Base-by-base conservation (phyloP, 2,329 filamentous ascomycete genomes). In the Arthrobotrys sphaeroides region DNA sequence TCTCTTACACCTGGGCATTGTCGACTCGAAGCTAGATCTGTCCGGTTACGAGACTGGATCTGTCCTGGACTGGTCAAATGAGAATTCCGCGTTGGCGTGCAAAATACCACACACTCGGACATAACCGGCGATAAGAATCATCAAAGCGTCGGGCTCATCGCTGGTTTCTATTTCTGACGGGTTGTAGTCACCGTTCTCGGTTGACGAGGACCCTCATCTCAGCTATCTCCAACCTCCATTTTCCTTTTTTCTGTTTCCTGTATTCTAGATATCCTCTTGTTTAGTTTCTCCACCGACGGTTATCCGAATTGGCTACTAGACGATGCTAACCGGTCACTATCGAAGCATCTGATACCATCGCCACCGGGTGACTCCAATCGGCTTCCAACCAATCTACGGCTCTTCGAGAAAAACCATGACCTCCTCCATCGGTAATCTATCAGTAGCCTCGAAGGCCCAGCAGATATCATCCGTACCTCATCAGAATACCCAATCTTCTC, bases 131-230 rank as follows among this genome's bases (percentile, higher is more conserved):
- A 18, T 61, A 70, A 55, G 4, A 31, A 4, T 43, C 10, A 51
- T 22, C 51, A 40, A 40, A 1, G n/a, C 31, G 22, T 60, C n/a
- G 62, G 47, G 61, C 53, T 73, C 70, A 67, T 74, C 64, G 22
- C 49, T 38, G 36, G 10, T 24, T 57, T 43, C 51, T 47, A n/a
- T 43, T 66, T 64, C 26, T n/a, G 72, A 43, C 20, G 64, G n/a
- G 72, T 68, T 69, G 72, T 75, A 75, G 72, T 75, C 72, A 75
- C 72, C 72, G 72, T 75, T 74, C 64, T 75, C 72, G 72, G 72
- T 75, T 69, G 64, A 75, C 72, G 72, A 75, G 72, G 57, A 65
- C 72, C 59, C 18, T 51, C 24, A 49, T 7, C 24, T 42, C n/a
- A 20, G 13, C 5, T 59, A 60, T 57, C 16, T 13, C n/a, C 18